These are phyloP conservation scores for Proliferodiscus dingleyae DNA, from an alignment of 2,329 filamentous ascomycete genomes.

Conservation along the genomic window DNA sequence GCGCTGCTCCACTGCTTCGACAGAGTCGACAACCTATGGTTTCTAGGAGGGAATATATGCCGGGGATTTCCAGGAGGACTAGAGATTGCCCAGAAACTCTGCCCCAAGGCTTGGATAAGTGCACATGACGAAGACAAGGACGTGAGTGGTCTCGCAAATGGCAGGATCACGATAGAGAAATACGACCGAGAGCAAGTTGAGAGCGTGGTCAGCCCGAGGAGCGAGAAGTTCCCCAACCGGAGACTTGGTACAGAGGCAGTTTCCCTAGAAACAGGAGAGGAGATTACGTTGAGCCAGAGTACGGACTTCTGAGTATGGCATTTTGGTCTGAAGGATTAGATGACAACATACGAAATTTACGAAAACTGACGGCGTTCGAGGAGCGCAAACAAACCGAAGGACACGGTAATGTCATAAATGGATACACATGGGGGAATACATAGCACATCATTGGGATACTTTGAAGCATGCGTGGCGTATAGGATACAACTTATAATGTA, in stretches of 20 bases:
- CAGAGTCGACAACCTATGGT: constrained; percentile 54
- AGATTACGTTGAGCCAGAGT: constrained; percentile 34
- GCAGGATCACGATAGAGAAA: constrained; percentile 43
- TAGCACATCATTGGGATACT: too few species aligned
- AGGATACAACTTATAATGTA: too few species aligned
- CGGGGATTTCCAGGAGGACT: constrained; percentile 52
- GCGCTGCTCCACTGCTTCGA: constrained; percentile 62
- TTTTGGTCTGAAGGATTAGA: too few species aligned
- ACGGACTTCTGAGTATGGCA: constrained; percentile 9
- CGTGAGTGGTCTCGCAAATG: constrained; percentile 46
- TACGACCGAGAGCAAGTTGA: constrained; percentile 44
- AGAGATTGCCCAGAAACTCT: constrained; percentile 49
- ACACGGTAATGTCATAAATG: too few species aligned
- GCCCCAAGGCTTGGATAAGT: constrained; percentile 54
- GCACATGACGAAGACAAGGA: constrained; percentile 58
- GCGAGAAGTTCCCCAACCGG: constrained; percentile 18
- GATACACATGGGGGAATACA: too few species aligned
- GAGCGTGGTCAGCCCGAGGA: constrained; percentile 28
- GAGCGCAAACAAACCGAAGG: too few species aligned
- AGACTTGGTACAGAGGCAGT: constrained; percentile 37
- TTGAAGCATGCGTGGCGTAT: too few species aligned
- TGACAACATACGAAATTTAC: too few species aligned
- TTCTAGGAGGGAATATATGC: constrained; percentile 54
- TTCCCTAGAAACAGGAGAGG: constrained; percentile 39
- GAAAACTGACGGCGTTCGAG: too few species aligned